Evolutionary conservation across 306 rosid species (phyloP).

Genomic region (Pyrus betulifolia): DNA sequence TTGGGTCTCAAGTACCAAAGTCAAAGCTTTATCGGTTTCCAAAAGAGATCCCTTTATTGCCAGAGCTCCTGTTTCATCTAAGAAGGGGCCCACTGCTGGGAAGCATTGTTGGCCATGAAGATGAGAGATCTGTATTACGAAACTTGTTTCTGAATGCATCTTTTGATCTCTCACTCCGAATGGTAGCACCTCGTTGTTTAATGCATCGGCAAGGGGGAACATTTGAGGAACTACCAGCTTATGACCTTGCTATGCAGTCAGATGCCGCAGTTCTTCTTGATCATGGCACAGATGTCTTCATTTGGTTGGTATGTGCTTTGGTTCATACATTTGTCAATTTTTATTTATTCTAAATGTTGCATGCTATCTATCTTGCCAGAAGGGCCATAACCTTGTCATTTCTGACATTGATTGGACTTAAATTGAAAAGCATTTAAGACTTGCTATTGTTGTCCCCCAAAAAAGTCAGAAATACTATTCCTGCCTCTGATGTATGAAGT

Average conservation of each 20-base stretch:
- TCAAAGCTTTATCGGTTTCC: slow-evolving; percentile 72
- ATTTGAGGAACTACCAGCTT: slow-evolving; percentile 87
- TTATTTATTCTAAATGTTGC: neutral
- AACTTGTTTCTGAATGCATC: slow-evolving; percentile 84
- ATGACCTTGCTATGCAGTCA: slow-evolving; percentile 96
- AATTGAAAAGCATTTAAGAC: neutral
- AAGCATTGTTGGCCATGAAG: slow-evolving; percentile 91
- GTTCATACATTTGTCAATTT: neutral
- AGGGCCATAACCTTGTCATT: neutral
- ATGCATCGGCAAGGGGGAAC: slow-evolving; percentile 94
- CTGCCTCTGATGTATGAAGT: neutral
- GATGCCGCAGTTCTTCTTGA: slow-evolving; percentile 93
- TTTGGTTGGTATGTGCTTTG: slow-evolving; percentile 74
- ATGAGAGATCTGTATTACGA: slow-evolving; percentile 84
- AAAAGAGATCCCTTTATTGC: slow-evolving; percentile 68
- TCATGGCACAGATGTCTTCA: slow-evolving; percentile 89
- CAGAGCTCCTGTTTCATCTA: slow-evolving; percentile 85
- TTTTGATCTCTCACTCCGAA: slow-evolving; percentile 82
- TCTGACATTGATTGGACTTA: neutral
- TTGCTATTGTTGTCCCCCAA: neutral
- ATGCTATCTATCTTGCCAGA: slow-evolving; percentile 1
- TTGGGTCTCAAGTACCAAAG: slow-evolving; percentile 70
- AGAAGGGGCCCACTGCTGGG: slow-evolving; percentile 87
- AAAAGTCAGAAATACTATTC: neutral
- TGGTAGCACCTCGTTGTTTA: slow-evolving; percentile 92